Evolutionary conservation across 176 grass and related monocot genomes (phyloP).

Genomic region (Themeda triandra): DNA sequence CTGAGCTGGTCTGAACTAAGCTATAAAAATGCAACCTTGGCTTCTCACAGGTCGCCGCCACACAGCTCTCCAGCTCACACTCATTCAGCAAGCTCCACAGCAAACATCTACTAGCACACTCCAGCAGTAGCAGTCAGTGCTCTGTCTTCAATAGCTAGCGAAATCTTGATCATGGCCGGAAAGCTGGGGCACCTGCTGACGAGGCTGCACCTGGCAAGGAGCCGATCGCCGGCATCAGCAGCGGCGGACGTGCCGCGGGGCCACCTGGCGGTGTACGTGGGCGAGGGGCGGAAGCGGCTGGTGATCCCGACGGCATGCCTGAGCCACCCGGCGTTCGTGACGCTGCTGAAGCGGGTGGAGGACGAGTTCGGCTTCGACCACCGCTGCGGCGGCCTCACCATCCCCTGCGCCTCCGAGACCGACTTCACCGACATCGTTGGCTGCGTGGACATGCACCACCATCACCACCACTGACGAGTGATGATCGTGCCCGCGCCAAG

Average conservation of each 20-base stretch:
- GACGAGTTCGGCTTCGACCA: conserved; percentile 67
- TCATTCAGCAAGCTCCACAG: neutral
- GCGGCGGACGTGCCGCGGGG: conserved; percentile 40
- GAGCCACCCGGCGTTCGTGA: conserved; percentile 47
- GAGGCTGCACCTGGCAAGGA: conserved; percentile 33
- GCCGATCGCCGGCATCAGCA: neutral
- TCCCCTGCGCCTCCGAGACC: conserved; percentile 40
- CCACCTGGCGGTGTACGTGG: conserved; percentile 60
- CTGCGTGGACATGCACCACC: neutral
- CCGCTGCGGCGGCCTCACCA: conserved; percentile 40
- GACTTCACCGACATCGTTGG: conserved; percentile 35
- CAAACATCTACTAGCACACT: neutral
- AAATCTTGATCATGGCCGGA: conserved; percentile 31
- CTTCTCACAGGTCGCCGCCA: neutral
- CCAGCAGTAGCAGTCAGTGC: neutral
- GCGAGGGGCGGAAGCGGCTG: conserved; percentile 43
- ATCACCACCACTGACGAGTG: neutral
- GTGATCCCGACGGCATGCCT: conserved; percentile 56
- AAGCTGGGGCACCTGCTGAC: conserved; percentile 51
- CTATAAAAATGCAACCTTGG: conserved; percentile 21
- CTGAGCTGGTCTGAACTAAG: neutral
- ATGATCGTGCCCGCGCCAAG: neutral
- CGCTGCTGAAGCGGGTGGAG: conserved; percentile 48
- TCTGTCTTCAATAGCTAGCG: neutral
- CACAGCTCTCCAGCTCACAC: neutral